These are phyloP conservation scores for Hippophae rhamnoides DNA, from an alignment of 306 rosid genomes.

Conservation along the genomic window DNA sequence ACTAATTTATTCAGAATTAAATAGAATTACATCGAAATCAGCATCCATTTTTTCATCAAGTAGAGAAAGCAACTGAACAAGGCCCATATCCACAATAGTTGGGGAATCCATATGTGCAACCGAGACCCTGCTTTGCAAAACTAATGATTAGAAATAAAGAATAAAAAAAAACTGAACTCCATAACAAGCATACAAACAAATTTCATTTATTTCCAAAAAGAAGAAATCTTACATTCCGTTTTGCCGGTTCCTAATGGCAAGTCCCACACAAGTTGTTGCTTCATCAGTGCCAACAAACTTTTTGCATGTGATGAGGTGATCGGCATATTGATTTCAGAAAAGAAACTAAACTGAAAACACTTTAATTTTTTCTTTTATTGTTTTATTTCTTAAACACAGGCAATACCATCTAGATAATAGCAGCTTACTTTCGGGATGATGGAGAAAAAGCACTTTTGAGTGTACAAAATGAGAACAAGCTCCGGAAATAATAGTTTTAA, in stretches of 20 bases:
- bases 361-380: too few relatives aligned
- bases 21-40: slow-evolving; percentile 46
- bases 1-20: slow-evolving; percentile 3
- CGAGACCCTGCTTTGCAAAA: slow-evolving; percentile 41
- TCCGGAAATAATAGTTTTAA: too few relatives aligned
- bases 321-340: slow-evolving; percentile 5
- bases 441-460: too few relatives aligned
- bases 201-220: background rate
- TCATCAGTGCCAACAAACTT: slow-evolving; percentile 92
- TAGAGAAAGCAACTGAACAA: slow-evolving; percentile 61
- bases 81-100: slow-evolving; percentile 51
- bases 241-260: slow-evolving; percentile 53
- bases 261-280: slow-evolving; percentile 87
- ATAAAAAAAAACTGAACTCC: slow-evolving; percentile 4
- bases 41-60: slow-evolving; percentile 31
- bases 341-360: background rate
- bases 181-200: slow-evolving; percentile 3
- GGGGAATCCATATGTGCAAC: slow-evolving; percentile 88
- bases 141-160: slow-evolving; percentile 7
- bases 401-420: too few relatives aligned
- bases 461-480: too few relatives aligned
- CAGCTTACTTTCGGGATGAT: too few relatives aligned
- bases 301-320: slow-evolving; percentile 4
- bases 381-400: too few relatives aligned
- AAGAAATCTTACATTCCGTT: slow-evolving; percentile 60